Evolutionary conservation across 2,329 filamentous ascomycete species (phyloP).

Genomic region (Aspergillus eucalypticola): DNA sequence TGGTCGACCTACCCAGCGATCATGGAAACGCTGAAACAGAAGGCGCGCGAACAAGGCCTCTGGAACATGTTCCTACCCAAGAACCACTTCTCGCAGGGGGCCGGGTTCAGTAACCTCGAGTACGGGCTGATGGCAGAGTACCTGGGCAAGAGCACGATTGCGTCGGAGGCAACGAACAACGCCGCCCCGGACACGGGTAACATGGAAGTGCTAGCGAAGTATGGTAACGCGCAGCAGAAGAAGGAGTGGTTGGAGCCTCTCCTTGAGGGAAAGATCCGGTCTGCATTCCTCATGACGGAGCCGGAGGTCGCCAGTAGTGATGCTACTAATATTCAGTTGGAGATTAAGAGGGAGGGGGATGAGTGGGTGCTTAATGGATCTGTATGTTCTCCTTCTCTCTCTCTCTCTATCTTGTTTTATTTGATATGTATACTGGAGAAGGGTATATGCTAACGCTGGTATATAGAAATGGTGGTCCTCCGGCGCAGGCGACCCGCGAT

Average conservation of each 20-base stretch:
- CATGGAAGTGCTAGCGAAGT: slow-evolving; percentile 93
- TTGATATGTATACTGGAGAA: background rate
- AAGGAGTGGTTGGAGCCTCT: slow-evolving; percentile 77
- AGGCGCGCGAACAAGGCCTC: slow-evolving; percentile 78
- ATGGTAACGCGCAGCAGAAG: slow-evolving; percentile 84
- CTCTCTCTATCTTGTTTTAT: no score
- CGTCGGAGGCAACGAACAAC: slow-evolving; percentile 87
- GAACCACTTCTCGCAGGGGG: slow-evolving; percentile 92
- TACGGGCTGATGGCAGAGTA: slow-evolving; percentile 98
- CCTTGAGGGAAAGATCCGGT: slow-evolving; percentile 80
- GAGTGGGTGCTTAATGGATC: slow-evolving; percentile 89
- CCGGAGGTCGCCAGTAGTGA: slow-evolving; percentile 85
- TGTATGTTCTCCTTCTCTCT: slow-evolving; percentile 51
- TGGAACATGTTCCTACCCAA: slow-evolving; percentile 99
- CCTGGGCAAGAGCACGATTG: slow-evolving; percentile 80
- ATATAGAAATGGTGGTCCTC: slow-evolving; percentile 97
- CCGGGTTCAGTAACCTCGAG: slow-evolving; percentile 92
- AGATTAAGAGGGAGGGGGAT: slow-evolving; percentile 78
- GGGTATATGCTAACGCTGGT: no score
- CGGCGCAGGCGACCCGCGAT: slow-evolving; percentile 88
- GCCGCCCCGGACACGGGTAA: slow-evolving; percentile 90
- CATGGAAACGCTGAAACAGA: slow-evolving; percentile 84
- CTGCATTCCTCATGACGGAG: slow-evolving; percentile 93
- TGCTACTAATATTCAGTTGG: slow-evolving; percentile 87
- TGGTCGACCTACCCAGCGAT: slow-evolving; percentile 79